Conservation (phyloP, 2,329 filamentous ascomycete species). For the Arthroderma sp. region DNA sequence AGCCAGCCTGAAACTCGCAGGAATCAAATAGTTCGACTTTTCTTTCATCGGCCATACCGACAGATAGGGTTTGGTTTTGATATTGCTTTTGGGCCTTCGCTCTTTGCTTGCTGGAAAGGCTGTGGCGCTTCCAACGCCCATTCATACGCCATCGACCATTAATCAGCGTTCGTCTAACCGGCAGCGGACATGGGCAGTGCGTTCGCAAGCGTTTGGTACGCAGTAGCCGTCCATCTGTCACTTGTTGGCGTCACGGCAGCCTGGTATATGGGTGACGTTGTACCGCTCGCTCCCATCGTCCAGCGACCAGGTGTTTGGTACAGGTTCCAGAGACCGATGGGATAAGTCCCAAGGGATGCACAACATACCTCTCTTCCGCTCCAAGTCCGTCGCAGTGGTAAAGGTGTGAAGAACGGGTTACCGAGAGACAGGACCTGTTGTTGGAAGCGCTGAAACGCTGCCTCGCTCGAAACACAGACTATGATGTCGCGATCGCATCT, state of each 20-base stretch:
- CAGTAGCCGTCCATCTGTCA: neutral
- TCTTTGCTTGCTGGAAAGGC: neutral
- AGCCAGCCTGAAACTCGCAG: neutral
- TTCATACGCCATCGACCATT: neutral
- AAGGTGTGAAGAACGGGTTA: neutral
- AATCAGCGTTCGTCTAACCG: neutral
- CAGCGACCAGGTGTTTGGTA: neutral
- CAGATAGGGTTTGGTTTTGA: neutral
- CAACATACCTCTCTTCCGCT: neutral
- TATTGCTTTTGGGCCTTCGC: neutral
- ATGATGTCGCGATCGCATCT: neutral
- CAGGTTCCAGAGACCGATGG: too few species aligned
- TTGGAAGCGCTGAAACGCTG: neutral
- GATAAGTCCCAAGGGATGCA: neutral
- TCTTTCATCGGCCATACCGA: constrained; percentile 3
- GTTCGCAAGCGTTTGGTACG: neutral
- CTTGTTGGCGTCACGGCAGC: neutral
- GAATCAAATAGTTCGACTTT: constrained; percentile 1
- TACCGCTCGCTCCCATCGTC: neutral
- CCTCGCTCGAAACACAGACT: neutral
- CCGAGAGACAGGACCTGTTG: neutral
- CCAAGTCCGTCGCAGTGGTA: neutral
- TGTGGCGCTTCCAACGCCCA: constrained; percentile 3
- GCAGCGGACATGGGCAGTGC: neutral
- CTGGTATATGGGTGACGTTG: neutral